Evolutionary conservation across 345 rosid genomes (phyloP).

Genomic region (Physaria fendleri): DNA sequence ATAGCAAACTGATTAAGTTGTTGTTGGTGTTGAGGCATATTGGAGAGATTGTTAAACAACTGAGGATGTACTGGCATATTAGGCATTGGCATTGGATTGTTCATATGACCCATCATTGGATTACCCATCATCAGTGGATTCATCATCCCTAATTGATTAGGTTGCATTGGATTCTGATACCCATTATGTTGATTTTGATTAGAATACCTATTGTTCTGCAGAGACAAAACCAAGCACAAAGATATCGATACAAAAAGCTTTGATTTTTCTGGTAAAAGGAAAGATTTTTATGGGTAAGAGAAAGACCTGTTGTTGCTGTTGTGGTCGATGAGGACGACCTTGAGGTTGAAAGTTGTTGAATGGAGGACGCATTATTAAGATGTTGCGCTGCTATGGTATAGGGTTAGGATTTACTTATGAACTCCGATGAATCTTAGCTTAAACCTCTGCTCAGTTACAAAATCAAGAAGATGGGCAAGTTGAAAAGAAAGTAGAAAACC

Average conservation of each 20-base stretch:
- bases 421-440: not conserved
- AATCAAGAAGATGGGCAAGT: not conserved
- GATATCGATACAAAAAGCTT: not conserved
- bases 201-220: slow-evolving; percentile 23
- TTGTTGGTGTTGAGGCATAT: slow-evolving; percentile 34
- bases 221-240: not conserved
- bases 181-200: slow-evolving; percentile 16
- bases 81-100: slow-evolving; percentile 8
- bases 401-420: slow-evolving; percentile 20
- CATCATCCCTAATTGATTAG: slow-evolving; percentile 32
- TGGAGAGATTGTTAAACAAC: slow-evolving; percentile 20
- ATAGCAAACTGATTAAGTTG: slow-evolving; percentile 27
- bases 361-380: slow-evolving; percentile 23
- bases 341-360: slow-evolving; percentile 26
- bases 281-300: not conserved
- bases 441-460: not conserved
- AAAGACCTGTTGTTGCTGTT: slow-evolving; percentile 29
- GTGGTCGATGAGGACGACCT: slow-evolving; percentile 11
- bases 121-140: slow-evolving; percentile 36
- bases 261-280: not conserved
- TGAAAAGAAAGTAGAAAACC: not conserved
- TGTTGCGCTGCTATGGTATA: slow-evolving; percentile 1
- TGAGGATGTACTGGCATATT: slow-evolving; percentile 26
- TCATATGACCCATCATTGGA: slow-evolving; percentile 39
- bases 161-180: slow-evolving; percentile 18